These are phyloP conservation scores for Kwoniella europaea DNA, from an alignment of 768 basidiomycete species.

Conservation along the genomic window DNA sequence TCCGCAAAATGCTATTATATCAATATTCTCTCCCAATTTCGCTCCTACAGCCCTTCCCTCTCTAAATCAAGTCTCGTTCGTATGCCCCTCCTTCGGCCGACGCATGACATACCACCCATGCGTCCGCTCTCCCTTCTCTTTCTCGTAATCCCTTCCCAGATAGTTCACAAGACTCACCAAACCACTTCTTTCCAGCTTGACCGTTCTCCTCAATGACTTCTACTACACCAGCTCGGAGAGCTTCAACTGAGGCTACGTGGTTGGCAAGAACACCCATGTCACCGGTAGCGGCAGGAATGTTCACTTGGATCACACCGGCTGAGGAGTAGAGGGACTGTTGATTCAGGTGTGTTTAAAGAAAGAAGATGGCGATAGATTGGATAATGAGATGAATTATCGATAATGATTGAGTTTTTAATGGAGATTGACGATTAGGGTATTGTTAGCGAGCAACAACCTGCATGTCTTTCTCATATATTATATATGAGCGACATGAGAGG, in stretches of 20 bases:
- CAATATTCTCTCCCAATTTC: too few species aligned
- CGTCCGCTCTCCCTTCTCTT: too few species aligned
- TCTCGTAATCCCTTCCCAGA: neutral
- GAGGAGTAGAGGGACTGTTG: constrained; percentile 85
- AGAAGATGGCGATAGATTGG: too few species aligned
- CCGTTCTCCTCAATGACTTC: constrained; percentile 83
- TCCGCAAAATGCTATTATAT: too few species aligned
- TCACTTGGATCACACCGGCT: constrained; percentile 91
- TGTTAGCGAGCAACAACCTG: neutral
- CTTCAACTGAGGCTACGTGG: constrained; percentile 96
- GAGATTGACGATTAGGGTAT: neutral
- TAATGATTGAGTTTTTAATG: neutral
- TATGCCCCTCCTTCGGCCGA: too few species aligned
- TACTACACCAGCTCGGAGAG: constrained; percentile 89
- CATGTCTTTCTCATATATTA: too few species aligned
- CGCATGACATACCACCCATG: too few species aligned
- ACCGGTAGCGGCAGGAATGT: constrained; percentile 88
- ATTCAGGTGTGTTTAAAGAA: neutral
- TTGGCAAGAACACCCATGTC: constrained; percentile 99
- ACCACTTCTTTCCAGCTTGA: constrained; percentile 88
- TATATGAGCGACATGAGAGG: too few species aligned
- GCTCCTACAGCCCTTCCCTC: too few species aligned
- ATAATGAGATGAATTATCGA: neutral
- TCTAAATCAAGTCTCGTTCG: too few species aligned
- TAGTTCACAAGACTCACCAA: constrained; percentile 68